These are phyloP conservation scores for Yamadazyma oceani DNA, from an alignment of 1,139 yeast species.

Conservation along the genomic window DNA sequence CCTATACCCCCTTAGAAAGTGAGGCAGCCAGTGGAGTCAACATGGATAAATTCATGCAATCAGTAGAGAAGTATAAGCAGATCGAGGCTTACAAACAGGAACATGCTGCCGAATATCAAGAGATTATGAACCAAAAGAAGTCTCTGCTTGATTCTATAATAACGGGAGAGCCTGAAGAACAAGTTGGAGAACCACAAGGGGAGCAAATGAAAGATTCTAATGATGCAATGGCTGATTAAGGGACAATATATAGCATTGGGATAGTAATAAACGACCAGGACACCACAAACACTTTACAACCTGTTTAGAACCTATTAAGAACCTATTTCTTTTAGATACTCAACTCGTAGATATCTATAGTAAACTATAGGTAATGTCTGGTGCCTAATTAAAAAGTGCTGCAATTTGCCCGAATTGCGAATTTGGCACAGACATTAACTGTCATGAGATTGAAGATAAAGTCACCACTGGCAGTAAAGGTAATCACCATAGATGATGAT, in stretches of 20 bases:
- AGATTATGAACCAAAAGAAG: conserved; percentile 37
- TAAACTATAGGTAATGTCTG: too few relatives aligned
- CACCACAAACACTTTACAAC: too few relatives aligned
- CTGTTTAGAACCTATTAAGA: too few relatives aligned
- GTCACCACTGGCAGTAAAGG: conserved; percentile 11
- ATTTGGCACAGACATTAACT: background rate
- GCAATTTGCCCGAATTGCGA: background rate
- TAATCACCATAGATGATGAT: conserved; percentile 13
- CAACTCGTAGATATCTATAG: too few relatives aligned
- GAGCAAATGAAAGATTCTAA: too few relatives aligned
- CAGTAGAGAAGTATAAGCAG: conserved; percentile 57
- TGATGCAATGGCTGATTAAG: conserved; percentile 1
- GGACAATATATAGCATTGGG: background rate
- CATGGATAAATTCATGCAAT: conserved; percentile 60
- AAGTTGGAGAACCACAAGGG: background rate
- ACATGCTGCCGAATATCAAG: conserved; percentile 38
- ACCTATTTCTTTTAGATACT: too few relatives aligned
- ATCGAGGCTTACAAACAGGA: conserved; percentile 40
- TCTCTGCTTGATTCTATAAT: conserved; percentile 43
- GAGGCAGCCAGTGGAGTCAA: conserved; percentile 88
- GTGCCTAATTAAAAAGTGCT: too few relatives aligned
- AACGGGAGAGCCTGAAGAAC: conserved; percentile 23
- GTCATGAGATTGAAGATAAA: conserved; percentile 19
- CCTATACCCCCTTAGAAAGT: conserved; percentile 85
- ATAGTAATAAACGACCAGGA: background rate